A percentile compares a stretch with the other conserved stretches of the same genome.
These are phyloP conservation scores for Candida hispaniensis DNA, from an alignment of 805 yeast species.

Conservation along the genomic window DNA sequence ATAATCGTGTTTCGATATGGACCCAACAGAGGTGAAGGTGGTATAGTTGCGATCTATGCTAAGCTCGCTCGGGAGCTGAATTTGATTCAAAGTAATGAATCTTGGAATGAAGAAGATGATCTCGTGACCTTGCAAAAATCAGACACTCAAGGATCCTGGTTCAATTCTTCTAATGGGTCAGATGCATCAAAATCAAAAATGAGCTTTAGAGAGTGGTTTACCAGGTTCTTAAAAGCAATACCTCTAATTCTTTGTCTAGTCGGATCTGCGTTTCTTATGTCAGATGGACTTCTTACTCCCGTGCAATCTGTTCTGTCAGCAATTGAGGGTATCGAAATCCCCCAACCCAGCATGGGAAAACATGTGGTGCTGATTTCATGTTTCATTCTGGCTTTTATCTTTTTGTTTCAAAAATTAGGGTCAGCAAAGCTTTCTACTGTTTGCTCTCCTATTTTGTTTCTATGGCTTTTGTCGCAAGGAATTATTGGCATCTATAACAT, in stretches of 20 bases:
- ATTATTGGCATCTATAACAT: conserved; percentile 41
- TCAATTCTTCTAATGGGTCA: no score
- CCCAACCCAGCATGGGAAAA: conserved; percentile 35
- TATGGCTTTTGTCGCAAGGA: conserved; percentile 41
- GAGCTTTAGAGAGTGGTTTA: conserved; percentile 2
- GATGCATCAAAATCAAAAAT: no score
- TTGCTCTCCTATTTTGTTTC: conserved; percentile 45
- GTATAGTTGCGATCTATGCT: conserved; percentile 53
- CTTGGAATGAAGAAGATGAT: conserved; percentile 8
- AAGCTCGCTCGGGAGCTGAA: conserved; percentile 42
- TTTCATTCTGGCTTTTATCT: conserved; percentile 37
- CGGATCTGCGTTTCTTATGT: conserved; percentile 47
- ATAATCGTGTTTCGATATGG: conserved; percentile 44
- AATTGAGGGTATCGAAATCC: conserved; percentile 44
- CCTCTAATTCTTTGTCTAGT: conserved; percentile 33
- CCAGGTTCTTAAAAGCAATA: conserved; percentile 24
- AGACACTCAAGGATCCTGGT: conserved; percentile 28
- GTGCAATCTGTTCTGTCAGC: conserved; percentile 53
- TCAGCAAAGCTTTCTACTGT: conserved; percentile 36
- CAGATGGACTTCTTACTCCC: conserved; percentile 54
- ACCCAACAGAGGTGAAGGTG: conserved; percentile 47
- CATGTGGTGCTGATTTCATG: conserved; percentile 40
- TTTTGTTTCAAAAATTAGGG: conserved; percentile 41
- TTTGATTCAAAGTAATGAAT: conserved; percentile 21
- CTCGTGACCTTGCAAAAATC: conserved; percentile 14